Evolutionary conservation across 2,329 filamentous ascomycete species (phyloP).

Genomic region (Didymellaceae sp.): DNA sequence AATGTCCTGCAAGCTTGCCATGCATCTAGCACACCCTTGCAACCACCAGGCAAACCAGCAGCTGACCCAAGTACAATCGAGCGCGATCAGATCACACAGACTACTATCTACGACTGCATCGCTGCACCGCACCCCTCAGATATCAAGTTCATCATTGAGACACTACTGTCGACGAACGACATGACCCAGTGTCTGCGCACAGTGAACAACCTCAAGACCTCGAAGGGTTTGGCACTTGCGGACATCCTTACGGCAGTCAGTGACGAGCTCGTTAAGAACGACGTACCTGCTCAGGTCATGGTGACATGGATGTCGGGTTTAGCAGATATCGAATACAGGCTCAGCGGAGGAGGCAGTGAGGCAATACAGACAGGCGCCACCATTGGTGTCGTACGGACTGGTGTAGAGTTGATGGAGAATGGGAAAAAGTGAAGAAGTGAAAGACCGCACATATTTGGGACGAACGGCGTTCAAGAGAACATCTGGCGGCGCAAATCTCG

Average conservation of each 20-base stretch:
- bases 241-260: conserved; percentile 89
- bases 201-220: conserved; percentile 84
- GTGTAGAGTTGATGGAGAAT: conserved; percentile 71
- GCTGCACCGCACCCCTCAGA: conserved; percentile 91
- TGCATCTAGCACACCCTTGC: conserved; percentile 76
- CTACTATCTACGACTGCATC: conserved; percentile 95
- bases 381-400: conserved; percentile 85
- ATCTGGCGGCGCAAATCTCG: background rate
- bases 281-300: conserved; percentile 85
- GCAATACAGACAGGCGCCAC: conserved; percentile 89
- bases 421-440: conserved; percentile 30
- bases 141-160: conserved; percentile 82
- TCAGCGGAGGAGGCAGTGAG: conserved; percentile 88
- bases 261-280: conserved; percentile 80
- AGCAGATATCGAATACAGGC: conserved; percentile 88
- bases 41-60: conserved; percentile 55
- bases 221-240: conserved; percentile 86
- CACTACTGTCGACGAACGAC: conserved; percentile 82
- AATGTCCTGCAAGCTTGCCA: conserved; percentile 98
- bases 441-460: background rate
- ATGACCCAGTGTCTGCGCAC: conserved; percentile 88
- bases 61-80: conserved; percentile 65
- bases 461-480: conserved; percentile 8
- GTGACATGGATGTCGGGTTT: conserved; percentile 91
- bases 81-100: conserved; percentile 87